Conservation (phyloP, 306 rosid species). For the Fragaria ananassa region DNA sequence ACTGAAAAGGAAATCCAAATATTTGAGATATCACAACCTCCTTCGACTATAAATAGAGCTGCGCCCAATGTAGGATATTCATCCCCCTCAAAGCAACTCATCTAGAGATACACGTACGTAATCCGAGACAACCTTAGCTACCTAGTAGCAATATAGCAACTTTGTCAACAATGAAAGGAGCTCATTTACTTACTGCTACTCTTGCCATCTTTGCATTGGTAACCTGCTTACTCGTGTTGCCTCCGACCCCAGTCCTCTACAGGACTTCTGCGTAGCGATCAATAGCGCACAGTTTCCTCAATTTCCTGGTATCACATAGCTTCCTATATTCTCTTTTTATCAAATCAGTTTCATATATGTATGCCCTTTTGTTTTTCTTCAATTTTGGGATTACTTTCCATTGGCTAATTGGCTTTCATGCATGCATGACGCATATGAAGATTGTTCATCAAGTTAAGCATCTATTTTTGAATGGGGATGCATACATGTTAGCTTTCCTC, state of each 20-base stretch:
- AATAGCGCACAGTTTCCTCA: background rate
- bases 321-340: background rate
- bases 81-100: background rate
- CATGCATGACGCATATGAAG: background rate
- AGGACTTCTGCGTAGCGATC: slow-evolving; percentile 17
- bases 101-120: background rate
- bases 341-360: background rate
- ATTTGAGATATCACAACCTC: background rate
- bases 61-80: background rate
- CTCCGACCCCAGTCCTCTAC: slow-evolving; percentile 11
- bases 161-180: slow-evolving; percentile 6
- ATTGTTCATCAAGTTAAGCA: background rate
- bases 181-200: background rate
- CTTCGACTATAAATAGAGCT: background rate
- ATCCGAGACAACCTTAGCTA: background rate
- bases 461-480: background rate
- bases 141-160: background rate
- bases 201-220: slow-evolving; percentile 4
- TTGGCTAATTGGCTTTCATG: too few relatives aligned
- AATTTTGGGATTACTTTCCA: background rate
- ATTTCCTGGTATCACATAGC: background rate
- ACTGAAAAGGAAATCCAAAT: background rate
- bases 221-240: slow-evolving; percentile 1
- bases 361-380: background rate
- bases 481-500: background rate